Conservation (phyloP, 331 rosid species). For the Dryas integrifolia region DNA sequence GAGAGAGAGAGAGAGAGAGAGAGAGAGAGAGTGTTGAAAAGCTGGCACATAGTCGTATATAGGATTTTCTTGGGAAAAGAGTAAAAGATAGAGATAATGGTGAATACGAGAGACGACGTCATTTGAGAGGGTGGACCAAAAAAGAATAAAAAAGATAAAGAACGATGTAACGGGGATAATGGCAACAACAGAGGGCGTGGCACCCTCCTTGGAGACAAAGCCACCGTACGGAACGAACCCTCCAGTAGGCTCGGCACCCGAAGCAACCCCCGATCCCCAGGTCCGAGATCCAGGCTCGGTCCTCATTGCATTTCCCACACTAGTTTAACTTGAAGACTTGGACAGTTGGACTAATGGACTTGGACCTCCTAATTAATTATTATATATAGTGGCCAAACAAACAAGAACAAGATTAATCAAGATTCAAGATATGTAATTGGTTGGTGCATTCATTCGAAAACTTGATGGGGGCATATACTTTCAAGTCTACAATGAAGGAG, state of each 20-base stretch:
- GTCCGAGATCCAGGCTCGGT: slow-evolving; percentile 34
- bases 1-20: no score
- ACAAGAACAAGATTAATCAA: no score
- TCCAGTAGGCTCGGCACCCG: slow-evolving; percentile 14
- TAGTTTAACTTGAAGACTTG: not conserved
- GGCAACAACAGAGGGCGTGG: slow-evolving; percentile 55
- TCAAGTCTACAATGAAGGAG: no score
- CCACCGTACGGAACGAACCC: slow-evolving; percentile 10
- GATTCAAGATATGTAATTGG: no score
- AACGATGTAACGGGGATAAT: slow-evolving; percentile 30
- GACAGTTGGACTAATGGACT: not conserved
- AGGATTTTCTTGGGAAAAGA: not conserved
- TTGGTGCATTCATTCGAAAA: no score
- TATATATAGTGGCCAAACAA: no score
- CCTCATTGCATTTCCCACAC: slow-evolving; percentile 40
- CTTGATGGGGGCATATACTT: no score
- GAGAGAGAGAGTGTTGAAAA: not conserved
- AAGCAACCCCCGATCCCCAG: slow-evolving; percentile 16
- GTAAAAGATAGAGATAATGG: not conserved
- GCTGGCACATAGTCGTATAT: not conserved
- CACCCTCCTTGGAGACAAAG: slow-evolving; percentile 51
- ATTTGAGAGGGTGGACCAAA: not conserved
- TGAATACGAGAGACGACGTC: not conserved
- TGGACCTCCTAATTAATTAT: not conserved
- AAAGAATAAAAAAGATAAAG: not conserved